These are phyloP conservation scores for Emydomyces testavorans DNA, from an alignment of 2,329 filamentous ascomycete species.

Conservation along the genomic window DNA sequence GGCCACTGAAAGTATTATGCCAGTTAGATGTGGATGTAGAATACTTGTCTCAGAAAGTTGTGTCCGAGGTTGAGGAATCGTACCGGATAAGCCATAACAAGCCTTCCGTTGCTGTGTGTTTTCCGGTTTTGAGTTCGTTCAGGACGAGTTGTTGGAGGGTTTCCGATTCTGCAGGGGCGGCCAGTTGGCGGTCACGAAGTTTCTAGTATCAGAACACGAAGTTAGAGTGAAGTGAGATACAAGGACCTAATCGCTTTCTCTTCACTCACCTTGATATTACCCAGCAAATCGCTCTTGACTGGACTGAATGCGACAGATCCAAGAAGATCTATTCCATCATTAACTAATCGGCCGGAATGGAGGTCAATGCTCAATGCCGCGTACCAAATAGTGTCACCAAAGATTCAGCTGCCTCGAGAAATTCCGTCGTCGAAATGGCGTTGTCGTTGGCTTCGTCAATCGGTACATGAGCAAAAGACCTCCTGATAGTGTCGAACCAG, in stretches of 20 bases:
- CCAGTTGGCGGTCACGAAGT: slow-evolving; percentile 71
- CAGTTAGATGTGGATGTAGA: background rate
- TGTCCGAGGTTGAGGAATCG: slow-evolving; percentile 18
- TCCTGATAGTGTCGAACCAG: slow-evolving; percentile 74
- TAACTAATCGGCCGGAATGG: background rate
- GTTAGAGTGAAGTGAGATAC: background rate
- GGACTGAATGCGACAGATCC: slow-evolving; percentile 67
- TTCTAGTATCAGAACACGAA: slow-evolving; percentile 48
- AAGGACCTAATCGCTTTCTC: background rate
- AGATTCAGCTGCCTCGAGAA: slow-evolving; percentile 82
- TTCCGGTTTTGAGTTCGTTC: slow-evolving; percentile 82
- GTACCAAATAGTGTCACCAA: slow-evolving; percentile 77
- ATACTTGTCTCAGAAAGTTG: background rate
- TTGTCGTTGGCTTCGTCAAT: slow-evolving; percentile 61
- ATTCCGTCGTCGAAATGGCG: slow-evolving; percentile 70
- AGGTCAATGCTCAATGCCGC: slow-evolving; percentile 13
- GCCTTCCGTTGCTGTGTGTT: slow-evolving; percentile 79
- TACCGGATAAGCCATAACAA: slow-evolving; percentile 84
- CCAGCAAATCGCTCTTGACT: slow-evolving; percentile 81
- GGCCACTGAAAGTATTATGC: slow-evolving; percentile 48
- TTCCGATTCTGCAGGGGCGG: slow-evolving; percentile 64
- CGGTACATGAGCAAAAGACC: slow-evolving; percentile 73
- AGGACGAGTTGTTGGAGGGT: slow-evolving; percentile 74
- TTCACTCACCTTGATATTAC: slow-evolving; percentile 68
- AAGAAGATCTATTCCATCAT: slow-evolving; percentile 41